These are phyloP conservation scores for Aspergillus novoparasiticus DNA, from an alignment of 2,329 filamentous ascomycete species.

Conservation along the genomic window DNA sequence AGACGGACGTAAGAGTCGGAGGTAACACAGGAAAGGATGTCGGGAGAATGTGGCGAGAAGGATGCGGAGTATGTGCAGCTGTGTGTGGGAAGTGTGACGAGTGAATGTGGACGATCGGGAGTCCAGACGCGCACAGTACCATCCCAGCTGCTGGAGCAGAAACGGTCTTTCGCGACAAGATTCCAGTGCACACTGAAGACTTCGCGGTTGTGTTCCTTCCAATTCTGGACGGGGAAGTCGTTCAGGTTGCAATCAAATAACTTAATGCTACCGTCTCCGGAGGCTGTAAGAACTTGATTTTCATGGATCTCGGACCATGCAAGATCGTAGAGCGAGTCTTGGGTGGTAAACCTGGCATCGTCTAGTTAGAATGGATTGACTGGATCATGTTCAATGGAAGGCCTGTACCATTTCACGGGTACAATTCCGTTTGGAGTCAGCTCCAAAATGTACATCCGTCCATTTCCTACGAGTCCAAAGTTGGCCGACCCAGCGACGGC, in stretches of 20 bases:
- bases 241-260: constrained; percentile 83
- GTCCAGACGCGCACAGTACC: constrained; percentile 96
- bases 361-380: constrained; percentile 5
- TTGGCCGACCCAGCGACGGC: constrained; percentile 90
- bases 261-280: constrained; percentile 92
- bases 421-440: constrained; percentile 82
- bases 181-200: constrained; percentile 94
- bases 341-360: constrained; percentile 78
- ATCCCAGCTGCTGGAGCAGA: constrained; percentile 92
- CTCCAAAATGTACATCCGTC: constrained; percentile 80
- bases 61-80: constrained; percentile 92
- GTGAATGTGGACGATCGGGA: constrained; percentile 70
- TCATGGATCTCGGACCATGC: constrained; percentile 96
- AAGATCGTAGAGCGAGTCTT: constrained; percentile 93
- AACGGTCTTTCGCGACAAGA: constrained; percentile 84
- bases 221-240: constrained; percentile 86
- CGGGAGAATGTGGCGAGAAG: constrained; percentile 85
- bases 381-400: background rate
- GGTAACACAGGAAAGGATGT: constrained; percentile 82
- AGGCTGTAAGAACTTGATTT: constrained; percentile 86
- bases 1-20: constrained; percentile 87
- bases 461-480: constrained; percentile 96
- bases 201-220: constrained; percentile 91
- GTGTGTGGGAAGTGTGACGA: constrained; percentile 86
- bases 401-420: constrained; percentile 74